Percentiles rank a stretch among this genome's conserved stretches.
These are phyloP conservation scores for Termitomyces sp. DNA, from an alignment of 768 basidiomycete genomes.

Conservation along the genomic window DNA sequence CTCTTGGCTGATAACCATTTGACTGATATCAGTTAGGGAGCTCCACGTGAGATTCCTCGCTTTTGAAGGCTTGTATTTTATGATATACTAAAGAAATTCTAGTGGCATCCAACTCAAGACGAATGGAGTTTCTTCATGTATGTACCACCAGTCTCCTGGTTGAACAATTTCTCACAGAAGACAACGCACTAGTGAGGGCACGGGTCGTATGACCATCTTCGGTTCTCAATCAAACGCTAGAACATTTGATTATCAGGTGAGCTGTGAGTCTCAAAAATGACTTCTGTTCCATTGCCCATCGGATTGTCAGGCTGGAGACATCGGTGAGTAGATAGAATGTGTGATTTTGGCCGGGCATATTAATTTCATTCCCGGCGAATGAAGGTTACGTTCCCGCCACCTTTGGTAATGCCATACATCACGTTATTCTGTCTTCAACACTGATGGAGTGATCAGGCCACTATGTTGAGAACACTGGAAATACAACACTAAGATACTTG, in stretches of 20 bases:
- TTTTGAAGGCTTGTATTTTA: neutral
- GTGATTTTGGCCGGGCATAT: neutral
- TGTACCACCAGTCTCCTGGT: conserved; percentile 10
- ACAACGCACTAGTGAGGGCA: conserved; percentile 36
- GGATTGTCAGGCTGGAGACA: conserved; percentile 42
- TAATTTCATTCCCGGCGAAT: neutral
- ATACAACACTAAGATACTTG: conserved; percentile 39
- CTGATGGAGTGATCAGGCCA: conserved; percentile 28
- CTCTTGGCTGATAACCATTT: neutral
- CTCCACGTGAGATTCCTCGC: conserved; percentile 38
- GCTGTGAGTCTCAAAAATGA: neutral
- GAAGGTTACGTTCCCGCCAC: conserved; percentile 52
- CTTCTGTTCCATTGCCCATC: neutral
- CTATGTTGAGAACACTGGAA: conserved; percentile 50
- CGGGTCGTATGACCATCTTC: conserved; percentile 51
- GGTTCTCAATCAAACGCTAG: conserved; percentile 45
- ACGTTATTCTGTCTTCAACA: neutral
- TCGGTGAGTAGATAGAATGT: conserved; percentile 29
- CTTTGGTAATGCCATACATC: conserved; percentile 30
- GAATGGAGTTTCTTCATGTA: conserved; percentile 62
- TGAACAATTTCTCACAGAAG: neutral
- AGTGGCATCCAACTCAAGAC: conserved; percentile 70
- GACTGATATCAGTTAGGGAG: conserved; percentile 31
- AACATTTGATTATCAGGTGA: conserved; percentile 54
- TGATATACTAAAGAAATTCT: conserved; percentile 2